phyloP scores from a whole-genome alignment of 768 basidiomycete species.

The Rhodosporidiobolus odoratus region DNA sequence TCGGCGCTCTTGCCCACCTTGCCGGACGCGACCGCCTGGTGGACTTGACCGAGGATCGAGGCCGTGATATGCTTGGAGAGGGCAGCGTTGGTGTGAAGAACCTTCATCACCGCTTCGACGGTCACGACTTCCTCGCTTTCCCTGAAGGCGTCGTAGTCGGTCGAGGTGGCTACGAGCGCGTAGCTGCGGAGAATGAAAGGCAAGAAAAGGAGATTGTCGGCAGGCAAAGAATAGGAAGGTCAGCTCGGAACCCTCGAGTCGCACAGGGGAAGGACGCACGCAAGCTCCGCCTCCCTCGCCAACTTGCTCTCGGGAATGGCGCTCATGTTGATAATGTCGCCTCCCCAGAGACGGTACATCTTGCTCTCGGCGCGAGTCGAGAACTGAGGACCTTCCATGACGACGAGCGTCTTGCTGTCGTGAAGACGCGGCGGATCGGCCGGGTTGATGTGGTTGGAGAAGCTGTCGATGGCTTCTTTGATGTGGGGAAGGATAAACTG shows the following conservation, averaged over 20 bases:
- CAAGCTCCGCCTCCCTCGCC: conserved; percentile 88
- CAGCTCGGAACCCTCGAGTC: no score
- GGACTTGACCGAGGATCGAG: conserved; percentile 49
- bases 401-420: conserved; percentile 76
- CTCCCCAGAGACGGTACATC: conserved; percentile 91
- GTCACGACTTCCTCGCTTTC: conserved; percentile 75
- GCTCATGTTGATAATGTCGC: conserved; percentile 94
- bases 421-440: conserved; percentile 52
- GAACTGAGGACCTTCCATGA: conserved; percentile 93
- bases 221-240: neutral
- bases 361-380: conserved; percentile 93
- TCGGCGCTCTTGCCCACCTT: conserved; percentile 60
- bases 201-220: neutral
- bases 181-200: conserved; percentile 56
- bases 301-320: conserved; percentile 95
- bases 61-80: conserved; percentile 61
- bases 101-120: conserved; percentile 82
- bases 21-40: conserved; percentile 56
- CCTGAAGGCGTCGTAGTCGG: conserved; percentile 96
- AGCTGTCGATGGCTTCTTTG: conserved; percentile 55
- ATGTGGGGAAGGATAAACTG: conserved; percentile 65
- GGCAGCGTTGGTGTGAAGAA: conserved; percentile 77
- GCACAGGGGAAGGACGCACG: conserved; percentile 57
- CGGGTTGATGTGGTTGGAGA: conserved; percentile 52
- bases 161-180: conserved; percentile 69